These are phyloP conservation scores for Gamarada debralockiae DNA, from an alignment of 495 filamentous ascomycete species.

Conservation along the genomic window DNA sequence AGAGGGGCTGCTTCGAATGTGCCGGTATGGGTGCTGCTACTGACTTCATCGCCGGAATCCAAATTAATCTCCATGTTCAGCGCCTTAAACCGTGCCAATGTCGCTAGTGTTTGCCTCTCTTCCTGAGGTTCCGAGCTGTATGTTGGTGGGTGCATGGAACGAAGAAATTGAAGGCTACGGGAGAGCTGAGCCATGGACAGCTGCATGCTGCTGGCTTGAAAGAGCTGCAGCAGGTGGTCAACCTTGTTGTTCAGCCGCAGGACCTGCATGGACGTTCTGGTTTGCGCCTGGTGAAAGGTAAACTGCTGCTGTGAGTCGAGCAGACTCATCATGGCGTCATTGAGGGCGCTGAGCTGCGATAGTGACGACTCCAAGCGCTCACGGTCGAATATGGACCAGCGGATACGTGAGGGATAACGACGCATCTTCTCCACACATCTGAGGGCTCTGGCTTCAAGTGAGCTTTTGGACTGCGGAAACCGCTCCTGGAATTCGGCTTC, in stretches of 20 bases:
- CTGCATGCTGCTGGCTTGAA: conserved; percentile 6
- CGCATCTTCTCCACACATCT: conserved; percentile 5
- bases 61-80: conserved; percentile 5
- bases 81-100: conserved; percentile 5
- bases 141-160: conserved; percentile 1
- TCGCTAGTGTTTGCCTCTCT: conserved; percentile 5
- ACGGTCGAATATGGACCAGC: conserved; percentile 4
- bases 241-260: conserved; percentile 5
- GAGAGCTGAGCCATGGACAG: conserved; percentile 4
- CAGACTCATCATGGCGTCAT: conserved; percentile 6
- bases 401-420: conserved; percentile 3
- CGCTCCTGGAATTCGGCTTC: conserved; percentile 6
- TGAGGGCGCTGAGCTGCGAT: conserved; percentile 2
- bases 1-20: conserved; percentile 1
- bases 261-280: conserved; percentile 5
- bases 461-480: conserved; percentile 1
- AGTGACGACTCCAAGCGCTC: conserved; percentile 1
- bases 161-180: conserved; percentile 2
- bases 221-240: conserved; percentile 5
- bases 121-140: conserved; percentile 3
- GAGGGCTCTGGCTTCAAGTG: conserved; percentile 4
- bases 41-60: conserved; percentile 4
- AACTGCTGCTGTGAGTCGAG: conserved; percentile 7
- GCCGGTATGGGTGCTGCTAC: conserved; percentile 2
- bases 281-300: conserved; percentile 5